Base-by-base conservation (phyloP, 805 yeast genomes). In the Pichia scutulata region DNA sequence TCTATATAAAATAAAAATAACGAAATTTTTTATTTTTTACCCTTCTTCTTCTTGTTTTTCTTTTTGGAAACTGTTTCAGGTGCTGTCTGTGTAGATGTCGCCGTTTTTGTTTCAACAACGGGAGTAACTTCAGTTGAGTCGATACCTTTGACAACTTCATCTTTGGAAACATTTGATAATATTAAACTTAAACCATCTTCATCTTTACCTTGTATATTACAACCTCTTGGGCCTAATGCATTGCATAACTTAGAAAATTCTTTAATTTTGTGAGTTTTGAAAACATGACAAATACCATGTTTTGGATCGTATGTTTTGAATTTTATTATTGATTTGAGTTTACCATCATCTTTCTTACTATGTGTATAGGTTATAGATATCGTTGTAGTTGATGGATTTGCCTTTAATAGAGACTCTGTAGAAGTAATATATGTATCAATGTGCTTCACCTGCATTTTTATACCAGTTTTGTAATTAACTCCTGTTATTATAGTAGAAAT, bases 201-300 rank as follows among this genome's bases (percentile, higher is more conserved):
- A 46, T 63, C 63, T n/a, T 56, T 44, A 13, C 55, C 50, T 2
- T 52, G 43, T 13, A 55, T 42, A 43, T 40, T 48, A 46, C 82
- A 57, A 16, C 68, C 84, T 48, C 74, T 70, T 6, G 89, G 89
- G 0, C 95, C 95, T 44, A 89, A 61, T 7, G 86, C 84, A 45
- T 86, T 77, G 62, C 86, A 68, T 22, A 89, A 61, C 56, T 90
- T 76, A 23, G 87, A 80, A 43, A 89, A 76, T 64, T 89, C 95
- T 62, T 88, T 87, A 44, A 75, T 67, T 56, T 83, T 82, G 54
- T 70, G 69, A 1, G 92, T 81, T 52, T 70, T 72, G 61, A 73
- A 79, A 53, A 73, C 75, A 64, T 82, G 76, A 52, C 82, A 74
- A 40, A 81, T 72, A 8, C 90, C 90, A 18, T 80, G 70, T 18